Evolutionary conservation across 306 rosid species (phyloP), one percentile per base, ranked within the genome.

Genomic region (Quercus engelmannii): DNA sequence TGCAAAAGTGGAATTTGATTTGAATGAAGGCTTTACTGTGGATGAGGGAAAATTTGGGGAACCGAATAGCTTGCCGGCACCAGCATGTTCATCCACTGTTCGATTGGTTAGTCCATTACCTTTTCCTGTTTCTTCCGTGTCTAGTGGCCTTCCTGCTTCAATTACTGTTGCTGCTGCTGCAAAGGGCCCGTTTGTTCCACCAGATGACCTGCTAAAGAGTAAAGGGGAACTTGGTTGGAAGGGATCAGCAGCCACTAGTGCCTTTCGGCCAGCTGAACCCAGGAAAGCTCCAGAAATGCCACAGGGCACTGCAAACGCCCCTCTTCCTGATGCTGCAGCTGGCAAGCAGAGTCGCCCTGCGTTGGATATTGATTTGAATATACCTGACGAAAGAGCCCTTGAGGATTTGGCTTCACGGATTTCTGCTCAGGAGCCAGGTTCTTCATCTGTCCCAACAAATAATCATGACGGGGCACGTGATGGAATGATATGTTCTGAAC

Each of bases 211-310:
- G 4, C 74, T 91, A 86, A 87, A 88, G 73, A 88, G 78, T 69
- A 96, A 85, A 71, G 90, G 87, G 74, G 97, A 90, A 78, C 94
- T 89, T 80, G 98, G 98, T 73, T 96, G 98, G 99, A 95, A 93
- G 83, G 99, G 99, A 10, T 91, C 99, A 13, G 97, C 99, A 69
- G 97, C 96, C 69, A 96, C 97, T 38, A 96, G 99, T 82, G 99
- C 99, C 71, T 93, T 96, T 79, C 90, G 98, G 15, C 96, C 97
- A 12, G 98, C 99, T 20, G 99, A 96, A 80, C 99, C 96, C 51
- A 87, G 97, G 79, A 96, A 90, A 77, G 85, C 73, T 80, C 58
- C 83, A 3, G 98, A 92, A 80, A 74, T 56, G 51, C 61, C 75
- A 17, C 84, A 79, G 54, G 79, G 41, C 80, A 77, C 84, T 28